Evolutionary conservation across 192 early-diverging fungal genomes (phyloP).

Genomic region (Linnemannia exigua): DNA sequence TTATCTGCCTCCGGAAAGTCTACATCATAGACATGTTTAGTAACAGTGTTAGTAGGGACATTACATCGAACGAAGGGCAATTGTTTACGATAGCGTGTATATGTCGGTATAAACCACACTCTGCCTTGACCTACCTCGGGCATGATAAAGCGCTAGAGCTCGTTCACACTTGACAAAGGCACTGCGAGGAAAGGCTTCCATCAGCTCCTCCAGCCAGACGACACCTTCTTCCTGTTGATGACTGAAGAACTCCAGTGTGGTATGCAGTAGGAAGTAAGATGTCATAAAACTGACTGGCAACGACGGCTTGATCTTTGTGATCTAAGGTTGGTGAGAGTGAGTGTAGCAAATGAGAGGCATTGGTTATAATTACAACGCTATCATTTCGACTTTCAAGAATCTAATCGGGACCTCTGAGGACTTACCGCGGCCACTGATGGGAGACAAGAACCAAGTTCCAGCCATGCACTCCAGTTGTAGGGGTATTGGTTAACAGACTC

Average conservation of each 20-base stretch:
- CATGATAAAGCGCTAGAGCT: constrained; percentile 74
- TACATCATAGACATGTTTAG: constrained; percentile 16
- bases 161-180: constrained; percentile 74
- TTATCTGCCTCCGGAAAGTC: constrained; percentile 81
- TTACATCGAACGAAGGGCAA: neutral
- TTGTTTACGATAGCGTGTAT: neutral
- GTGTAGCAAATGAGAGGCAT: too few species aligned
- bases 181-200: constrained; percentile 70
- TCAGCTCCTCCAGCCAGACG: constrained; percentile 57
- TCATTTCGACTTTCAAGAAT: neutral
- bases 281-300: constrained; percentile 60
- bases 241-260: constrained; percentile 64
- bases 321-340: constrained; percentile 4
- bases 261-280: constrained; percentile 66
- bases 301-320: constrained; percentile 12
- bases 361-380: neutral
- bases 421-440: constrained; percentile 55
- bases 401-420: neutral
- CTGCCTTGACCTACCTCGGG: constrained; percentile 31
- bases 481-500: constrained; percentile 79
- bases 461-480: constrained; percentile 96
- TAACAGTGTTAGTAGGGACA: neutral
- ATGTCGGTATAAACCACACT: neutral
- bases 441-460: constrained; percentile 74
- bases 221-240: constrained; percentile 42